Base-by-base conservation (phyloP, 2,329 filamentous ascomycete species). In the Penicillium sp. region DNA sequence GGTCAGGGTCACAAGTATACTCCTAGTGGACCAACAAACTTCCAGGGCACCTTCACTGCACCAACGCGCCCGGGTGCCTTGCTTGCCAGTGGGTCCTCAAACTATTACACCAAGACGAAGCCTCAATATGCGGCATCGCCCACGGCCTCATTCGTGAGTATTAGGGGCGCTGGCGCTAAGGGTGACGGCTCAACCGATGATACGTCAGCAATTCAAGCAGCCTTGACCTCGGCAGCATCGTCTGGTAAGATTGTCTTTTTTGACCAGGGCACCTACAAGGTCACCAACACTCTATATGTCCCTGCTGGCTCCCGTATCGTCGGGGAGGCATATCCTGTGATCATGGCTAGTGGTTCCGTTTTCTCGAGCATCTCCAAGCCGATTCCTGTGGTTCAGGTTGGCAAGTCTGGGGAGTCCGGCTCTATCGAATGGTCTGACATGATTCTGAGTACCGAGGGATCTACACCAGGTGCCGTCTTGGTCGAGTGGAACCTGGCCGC, bases 401-500 rank as follows among this genome's bases (percentile, higher is more conserved):
- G 83, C 9, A 67, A 68, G 4, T 69, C 77, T 0, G 83, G 84
- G 3, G 78, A 87, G 16, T 62, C 62, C 7, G 86, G 86, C 4
- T 70, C 69, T 10, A 71, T 90, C 13, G 85, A 90, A 60, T 80
- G 83, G 71, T 80, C 77, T 4, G 86, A 90, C 58, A 79, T 86
- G 54, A 76, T 90, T 33, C 72, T 90, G 10, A 80, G 80, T 39
- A 87, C 83, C 0, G 74, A 79, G 41, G 86, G 85, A 1, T 67
- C 81, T 17, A 74, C 81, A 6, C 73, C 80, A 1, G 86, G 86
- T 4, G 86, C 85, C 1, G 72, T 83, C 6, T 68, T 89, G 5
- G 79, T 89, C 42, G 75, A 90, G 58, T 89, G 82, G 73, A 90
- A 90, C 59, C 69, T 89, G 11, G 70, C 69, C 23, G 73, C 74